phyloP scores from a whole-genome alignment of 176 grass and related monocot species.

The Thinopyrum elongatum region DNA sequence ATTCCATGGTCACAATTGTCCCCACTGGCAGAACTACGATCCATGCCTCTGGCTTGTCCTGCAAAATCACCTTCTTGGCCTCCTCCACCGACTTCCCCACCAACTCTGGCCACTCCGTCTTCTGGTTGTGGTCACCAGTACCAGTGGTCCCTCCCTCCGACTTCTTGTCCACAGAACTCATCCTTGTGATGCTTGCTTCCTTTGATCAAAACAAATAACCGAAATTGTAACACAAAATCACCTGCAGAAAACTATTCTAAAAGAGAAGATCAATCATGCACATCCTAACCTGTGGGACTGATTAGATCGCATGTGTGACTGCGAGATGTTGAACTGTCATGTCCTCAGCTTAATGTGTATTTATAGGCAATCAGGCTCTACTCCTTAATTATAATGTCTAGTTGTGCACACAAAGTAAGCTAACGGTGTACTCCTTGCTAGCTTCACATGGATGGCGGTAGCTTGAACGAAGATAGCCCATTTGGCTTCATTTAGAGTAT shows the following conservation, averaged over 20 bases:
- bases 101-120: not conserved
- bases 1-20: not conserved
- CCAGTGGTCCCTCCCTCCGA: not conserved
- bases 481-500: not conserved
- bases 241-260: no score
- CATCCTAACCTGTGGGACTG: not conserved
- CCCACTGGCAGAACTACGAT: not conserved
- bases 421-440: not conserved
- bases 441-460: not conserved
- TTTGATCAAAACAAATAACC: not conserved
- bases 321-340: not conserved
- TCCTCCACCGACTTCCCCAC: not conserved
- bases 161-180: not conserved
- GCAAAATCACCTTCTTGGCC: not conserved
- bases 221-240: not conserved
- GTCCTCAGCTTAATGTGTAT: not conserved
- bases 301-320: not conserved
- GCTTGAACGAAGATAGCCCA: not conserved
- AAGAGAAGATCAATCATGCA: not conserved
- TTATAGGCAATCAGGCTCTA: not conserved
- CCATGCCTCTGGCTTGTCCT: not conserved
- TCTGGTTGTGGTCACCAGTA: not conserved
- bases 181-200: not conserved
- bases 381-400: not conserved
- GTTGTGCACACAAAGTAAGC: constrained; percentile 1